Percentiles rank a stretch among this genome's conserved stretches.
These are phyloP conservation scores for Rubus idaeus DNA, from an alignment of 306 rosid genomes.

Conservation along the genomic window DNA sequence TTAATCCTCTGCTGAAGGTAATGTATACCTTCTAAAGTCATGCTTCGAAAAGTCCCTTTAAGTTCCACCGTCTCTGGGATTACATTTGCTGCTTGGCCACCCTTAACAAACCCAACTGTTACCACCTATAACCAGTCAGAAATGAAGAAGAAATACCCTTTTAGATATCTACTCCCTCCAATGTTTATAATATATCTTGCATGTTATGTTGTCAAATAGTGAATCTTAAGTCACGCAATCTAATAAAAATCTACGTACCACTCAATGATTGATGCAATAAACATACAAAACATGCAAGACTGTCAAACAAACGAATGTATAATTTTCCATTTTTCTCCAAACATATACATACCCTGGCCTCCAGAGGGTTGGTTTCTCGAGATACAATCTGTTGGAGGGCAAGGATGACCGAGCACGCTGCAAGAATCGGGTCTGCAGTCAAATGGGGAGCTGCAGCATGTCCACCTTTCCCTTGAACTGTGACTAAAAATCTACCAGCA, in stretches of 20 bases:
- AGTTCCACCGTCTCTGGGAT: constrained; percentile 42
- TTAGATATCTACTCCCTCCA: neutral
- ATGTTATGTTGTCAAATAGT: neutral
- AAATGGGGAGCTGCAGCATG: constrained; percentile 43
- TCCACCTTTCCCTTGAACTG: constrained; percentile 42
- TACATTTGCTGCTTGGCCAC: constrained; percentile 43
- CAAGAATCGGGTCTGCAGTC: constrained; percentile 44
- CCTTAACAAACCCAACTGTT: constrained; percentile 42
- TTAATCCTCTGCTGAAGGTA: constrained; percentile 44
- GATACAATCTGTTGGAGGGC: constrained; percentile 58
- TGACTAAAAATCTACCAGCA: constrained; percentile 42
- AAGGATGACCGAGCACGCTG: constrained; percentile 40
- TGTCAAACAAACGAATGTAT: neutral
- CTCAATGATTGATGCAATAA: too few relatives aligned
- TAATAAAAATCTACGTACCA: neutral
- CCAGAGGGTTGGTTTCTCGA: constrained; percentile 55
- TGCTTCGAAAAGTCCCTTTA: constrained; percentile 49
- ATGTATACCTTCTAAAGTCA: constrained; percentile 41
- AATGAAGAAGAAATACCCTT: neutral
- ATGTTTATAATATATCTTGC: neutral
- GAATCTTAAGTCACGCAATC: neutral
- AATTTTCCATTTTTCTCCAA: neutral
- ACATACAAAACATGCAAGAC: too few relatives aligned
- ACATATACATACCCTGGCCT: constrained; percentile 37
- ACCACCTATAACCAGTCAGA: constrained; percentile 31